Base-by-base conservation (phyloP, 371 early-diverging fungal genomes). In the Pancytospora philotis region DNA sequence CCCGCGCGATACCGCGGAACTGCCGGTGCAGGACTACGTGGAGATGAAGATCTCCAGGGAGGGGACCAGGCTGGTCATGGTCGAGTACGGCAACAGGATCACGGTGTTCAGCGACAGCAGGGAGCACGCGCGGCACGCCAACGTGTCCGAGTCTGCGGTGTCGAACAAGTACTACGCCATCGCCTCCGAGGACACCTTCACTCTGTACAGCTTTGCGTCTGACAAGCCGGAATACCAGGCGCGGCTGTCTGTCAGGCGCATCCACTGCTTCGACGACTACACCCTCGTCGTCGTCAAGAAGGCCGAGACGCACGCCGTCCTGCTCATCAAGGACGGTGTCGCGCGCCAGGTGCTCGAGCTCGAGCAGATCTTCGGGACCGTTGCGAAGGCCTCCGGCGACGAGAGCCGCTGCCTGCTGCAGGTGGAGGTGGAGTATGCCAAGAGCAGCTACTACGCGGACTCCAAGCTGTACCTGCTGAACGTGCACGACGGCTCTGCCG, bases 391-490 rank as follows among this genome's bases (percentile, higher is more conserved):
- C 16, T 53, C 4, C 3, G 66, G 62, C 3, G 28, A 28, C 22
- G 62, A 59, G 30, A 13, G 27, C 4, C 25, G n/a, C 4, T 64
- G 34, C 41, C 59, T 59, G 8, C 34, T 69, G 30, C 62, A 52
- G n/a, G 28, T 68, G 4, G 66, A 70, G 59, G 68, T 69, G n/a
- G 49, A 59, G 3, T 78, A 78, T 61, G 58, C 69, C 2, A 72
- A 61, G 28, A 75, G 57, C n/a, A 75, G 64, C 16, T 81, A 81
- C 60, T 81, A 66, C 66, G 78, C 78, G 3, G 52, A 71, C 19
- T 61, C 67, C n/a, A 36, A 27, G 8, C 57, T 81, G 1, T 79
- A 71, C 65, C 68, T 77, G 10, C 66, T 51, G 37, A 71, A 50
- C 36, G 22, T 19, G 27, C 65, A 1, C 52, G 59, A 38, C 19